phyloP scores from a whole-genome alignment of 2,329 filamentous ascomycete species.

The Waltergamsia citrina region DNA sequence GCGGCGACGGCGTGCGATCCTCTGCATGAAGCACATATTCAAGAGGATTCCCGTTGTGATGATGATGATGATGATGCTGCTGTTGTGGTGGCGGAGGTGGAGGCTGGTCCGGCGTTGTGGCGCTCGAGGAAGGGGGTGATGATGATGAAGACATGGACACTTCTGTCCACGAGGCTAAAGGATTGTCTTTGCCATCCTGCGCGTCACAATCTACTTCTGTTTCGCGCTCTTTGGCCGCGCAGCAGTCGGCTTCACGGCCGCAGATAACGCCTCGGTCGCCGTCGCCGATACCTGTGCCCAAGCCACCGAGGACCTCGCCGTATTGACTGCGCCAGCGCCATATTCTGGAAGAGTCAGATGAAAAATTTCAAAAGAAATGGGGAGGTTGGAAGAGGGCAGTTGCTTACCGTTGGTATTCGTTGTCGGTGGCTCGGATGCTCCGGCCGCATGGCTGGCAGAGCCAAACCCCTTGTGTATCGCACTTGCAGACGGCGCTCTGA shows the following conservation, averaged over 20 bases:
- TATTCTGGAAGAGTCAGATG: slow-evolving; percentile 34
- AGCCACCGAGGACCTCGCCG: slow-evolving; percentile 66
- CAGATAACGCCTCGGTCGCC: slow-evolving; percentile 84
- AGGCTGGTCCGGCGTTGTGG: slow-evolving; percentile 8
- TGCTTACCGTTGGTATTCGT: slow-evolving; percentile 48
- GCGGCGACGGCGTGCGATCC: slow-evolving; percentile 34
- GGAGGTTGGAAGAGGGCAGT: not conserved
- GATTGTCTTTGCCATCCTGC: slow-evolving; percentile 52
- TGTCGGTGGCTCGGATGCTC: slow-evolving; percentile 51
- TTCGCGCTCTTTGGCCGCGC: slow-evolving; percentile 68
- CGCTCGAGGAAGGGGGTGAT: slow-evolving; percentile 3
- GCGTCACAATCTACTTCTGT: slow-evolving; percentile 80
- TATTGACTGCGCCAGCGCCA: slow-evolving; percentile 90
- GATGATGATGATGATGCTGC: too few relatives aligned
- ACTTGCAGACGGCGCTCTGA: slow-evolving; percentile 44
- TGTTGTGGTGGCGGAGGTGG: slow-evolving; percentile 10
- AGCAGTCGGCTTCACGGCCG: slow-evolving; percentile 66
- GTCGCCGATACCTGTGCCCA: slow-evolving; percentile 81
- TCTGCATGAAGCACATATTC: slow-evolving; percentile 18
- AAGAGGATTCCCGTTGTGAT: slow-evolving; percentile 9
- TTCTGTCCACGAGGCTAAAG: slow-evolving; percentile 3
- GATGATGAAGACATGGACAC: not conserved
- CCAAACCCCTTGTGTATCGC: slow-evolving; percentile 56
- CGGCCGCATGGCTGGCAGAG: slow-evolving; percentile 79
- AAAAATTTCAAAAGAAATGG: too few relatives aligned